Conservation (phyloP, 768 basidiomycete genomes). For the Paxillus rubicundulus region DNA sequence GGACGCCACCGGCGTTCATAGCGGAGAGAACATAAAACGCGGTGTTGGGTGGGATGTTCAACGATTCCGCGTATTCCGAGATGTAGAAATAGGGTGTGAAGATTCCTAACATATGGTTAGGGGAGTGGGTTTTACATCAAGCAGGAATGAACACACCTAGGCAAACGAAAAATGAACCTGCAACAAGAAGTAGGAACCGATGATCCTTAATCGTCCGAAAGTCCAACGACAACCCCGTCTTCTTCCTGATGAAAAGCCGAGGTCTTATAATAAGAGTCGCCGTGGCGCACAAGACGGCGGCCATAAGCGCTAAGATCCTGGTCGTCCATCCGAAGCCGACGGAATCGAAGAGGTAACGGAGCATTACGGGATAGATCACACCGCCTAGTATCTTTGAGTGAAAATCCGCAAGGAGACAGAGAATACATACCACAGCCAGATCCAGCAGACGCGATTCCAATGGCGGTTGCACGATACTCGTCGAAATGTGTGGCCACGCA, state of each 20-base stretch:
- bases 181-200: conserved; percentile 50
- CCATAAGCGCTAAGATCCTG: conserved; percentile 53
- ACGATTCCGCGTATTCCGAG: conserved; percentile 51
- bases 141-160: conserved; percentile 44
- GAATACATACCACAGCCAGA: conserved; percentile 51
- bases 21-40: conserved; percentile 60
- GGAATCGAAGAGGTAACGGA: conserved; percentile 51
- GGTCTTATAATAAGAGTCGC: conserved; percentile 49
- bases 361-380: conserved; percentile 64
- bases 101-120: conserved; percentile 43
- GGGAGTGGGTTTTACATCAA: neutral
- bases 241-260: conserved; percentile 18
- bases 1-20: conserved; percentile 65
- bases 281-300: conserved; percentile 44
- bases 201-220: conserved; percentile 41
- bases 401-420: conserved; percentile 15
- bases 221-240: conserved; percentile 21
- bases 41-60: conserved; percentile 34
- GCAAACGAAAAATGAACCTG: conserved; percentile 57
- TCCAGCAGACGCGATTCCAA: conserved; percentile 71
- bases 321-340: conserved; percentile 65
- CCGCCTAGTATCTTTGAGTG: conserved; percentile 46
- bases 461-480: conserved; percentile 64
- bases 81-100: conserved; percentile 76
- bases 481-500: conserved; percentile 65